Evolutionary conservation across 257 asterid species (phyloP).

Genomic region (Fraxinus anomala): DNA sequence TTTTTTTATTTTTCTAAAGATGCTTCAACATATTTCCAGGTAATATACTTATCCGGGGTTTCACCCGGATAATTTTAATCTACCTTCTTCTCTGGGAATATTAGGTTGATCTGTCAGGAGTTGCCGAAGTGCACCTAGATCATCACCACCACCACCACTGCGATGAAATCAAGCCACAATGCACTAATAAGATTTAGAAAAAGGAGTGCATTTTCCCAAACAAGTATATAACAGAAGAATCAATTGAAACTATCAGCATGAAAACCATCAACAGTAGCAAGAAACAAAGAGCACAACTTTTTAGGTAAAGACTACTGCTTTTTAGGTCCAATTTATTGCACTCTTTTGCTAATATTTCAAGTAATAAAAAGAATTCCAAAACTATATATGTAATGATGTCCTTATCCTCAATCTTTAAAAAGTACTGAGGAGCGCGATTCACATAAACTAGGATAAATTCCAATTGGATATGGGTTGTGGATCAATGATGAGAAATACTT

Average conservation of each 20-base stretch:
- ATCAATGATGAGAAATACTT: not conserved
- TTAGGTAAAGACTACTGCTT: not conserved
- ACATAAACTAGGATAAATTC: not conserved
- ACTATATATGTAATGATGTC: not conserved
- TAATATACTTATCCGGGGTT: not conserved
- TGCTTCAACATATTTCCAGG: no score
- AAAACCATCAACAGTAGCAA: not conserved
- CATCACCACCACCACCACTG: conserved; percentile 56
- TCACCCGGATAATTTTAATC: not conserved
- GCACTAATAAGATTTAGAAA: not conserved
- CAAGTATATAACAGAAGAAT: not conserved
- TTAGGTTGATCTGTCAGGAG: conserved; percentile 84
- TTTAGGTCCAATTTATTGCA: not conserved
- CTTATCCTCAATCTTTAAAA: conserved; percentile 13
- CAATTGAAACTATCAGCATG: conserved; percentile 1
- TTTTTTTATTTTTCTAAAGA: no score
- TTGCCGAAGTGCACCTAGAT: conserved; percentile 60
- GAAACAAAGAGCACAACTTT: not conserved
- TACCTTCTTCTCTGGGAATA: conserved; percentile 79
- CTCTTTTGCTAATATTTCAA: not conserved
- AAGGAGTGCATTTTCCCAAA: not conserved
- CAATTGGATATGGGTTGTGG: not conserved
- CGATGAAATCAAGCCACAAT: conserved; percentile 15
- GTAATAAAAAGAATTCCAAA: not conserved
- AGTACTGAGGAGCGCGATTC: not conserved